Evolutionary conservation across 768 basidiomycete genomes (phyloP), one percentile per base, ranked within the genome.

Genomic region (Termitomyces sp.): DNA sequence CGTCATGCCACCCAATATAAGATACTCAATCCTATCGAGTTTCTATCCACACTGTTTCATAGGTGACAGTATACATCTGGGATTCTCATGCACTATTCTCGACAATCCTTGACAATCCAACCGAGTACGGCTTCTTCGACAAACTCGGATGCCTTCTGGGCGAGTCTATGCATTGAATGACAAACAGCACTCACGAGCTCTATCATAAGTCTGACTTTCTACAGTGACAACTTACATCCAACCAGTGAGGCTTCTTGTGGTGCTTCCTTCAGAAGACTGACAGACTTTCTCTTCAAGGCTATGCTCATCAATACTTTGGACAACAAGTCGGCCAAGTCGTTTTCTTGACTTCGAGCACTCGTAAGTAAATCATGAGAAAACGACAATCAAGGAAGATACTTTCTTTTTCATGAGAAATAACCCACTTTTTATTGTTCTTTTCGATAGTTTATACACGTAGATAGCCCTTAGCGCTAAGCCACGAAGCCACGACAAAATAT

Each of bases 171-270:
- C 12, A 0, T 40, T 16, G 26, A 3, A 13, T 22, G 10, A 12
- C n/a, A n/a, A n/a, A n/a, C n/a, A n/a, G n/a, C n/a, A n/a, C n/a
- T n/a, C n/a, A n/a, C n/a, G n/a, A n/a, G n/a, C 22, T 45, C 54
- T 32, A 6, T 26, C 14, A 8, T 57, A 20, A 50, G 6, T 46
- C 36, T 47, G 12, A 6, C 33, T 32, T 52, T 20, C 20, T 33
- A 6, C 56, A 82, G 82, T n/a, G 81, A 84, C 59, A 73, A 79
- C 64, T 81, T 77, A 62, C 83, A 84, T 57, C 79, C 82, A 14
- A 74, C 75, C 47, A 77, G 83, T 81, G 68, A 66, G 76, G 67
- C 33, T 38, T 53, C 26, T 26, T 46, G 6, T 18, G 8, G 28
- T 32, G 20, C 20, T 5, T 28, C 22, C 43, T 30, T 22, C 18